Conservation (phyloP, 2,329 filamentous ascomycete genomes). For the Tolypocladium paradoxum region DNA sequence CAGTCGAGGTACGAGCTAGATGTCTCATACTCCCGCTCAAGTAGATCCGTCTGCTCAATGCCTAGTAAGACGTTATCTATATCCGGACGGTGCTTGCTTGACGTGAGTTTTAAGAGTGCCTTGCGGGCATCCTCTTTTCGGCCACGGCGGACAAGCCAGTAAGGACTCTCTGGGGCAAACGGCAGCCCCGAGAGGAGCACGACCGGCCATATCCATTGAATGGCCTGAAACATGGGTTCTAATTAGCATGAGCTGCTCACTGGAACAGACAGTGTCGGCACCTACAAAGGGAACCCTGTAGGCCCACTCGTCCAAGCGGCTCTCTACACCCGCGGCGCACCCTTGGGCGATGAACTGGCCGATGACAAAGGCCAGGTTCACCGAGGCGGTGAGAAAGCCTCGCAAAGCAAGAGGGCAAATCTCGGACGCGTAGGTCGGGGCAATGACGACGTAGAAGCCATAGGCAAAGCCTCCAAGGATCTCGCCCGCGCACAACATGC, state of each 20-base stretch:
- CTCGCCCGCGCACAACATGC: conserved; percentile 31
- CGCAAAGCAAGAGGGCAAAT: conserved; percentile 30
- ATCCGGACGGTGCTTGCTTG: conserved; percentile 10
- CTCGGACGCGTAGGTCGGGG: conserved; percentile 32
- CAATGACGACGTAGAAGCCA: conserved; percentile 31
- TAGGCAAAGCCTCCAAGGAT: conserved; percentile 32
- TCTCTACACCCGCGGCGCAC: conserved; percentile 17
- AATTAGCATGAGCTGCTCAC: neutral
- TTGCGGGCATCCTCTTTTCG: conserved; percentile 27
- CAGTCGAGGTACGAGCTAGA: conserved; percentile 40
- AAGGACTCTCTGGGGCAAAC: conserved; percentile 39
- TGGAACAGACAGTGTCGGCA: neutral
- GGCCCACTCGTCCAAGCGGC: conserved; percentile 32
- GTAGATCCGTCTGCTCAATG: conserved; percentile 46
- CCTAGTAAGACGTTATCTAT: conserved; percentile 35
- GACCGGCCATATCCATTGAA: conserved; percentile 40
- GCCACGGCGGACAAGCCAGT: conserved; percentile 36
- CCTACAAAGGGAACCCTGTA: conserved; percentile 21
- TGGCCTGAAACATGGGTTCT: conserved; percentile 13
- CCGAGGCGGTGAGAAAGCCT: conserved; percentile 28
- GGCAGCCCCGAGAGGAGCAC: conserved; percentile 32
- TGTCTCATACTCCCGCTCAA: conserved; percentile 39
- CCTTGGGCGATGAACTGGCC: conserved; percentile 23
- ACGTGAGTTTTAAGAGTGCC: conserved; percentile 32
- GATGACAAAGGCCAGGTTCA: conserved; percentile 32